phyloP scores from a whole-genome alignment of 2,329 filamentous ascomycete species.

The Colletotrichum cuscutae region DNA sequence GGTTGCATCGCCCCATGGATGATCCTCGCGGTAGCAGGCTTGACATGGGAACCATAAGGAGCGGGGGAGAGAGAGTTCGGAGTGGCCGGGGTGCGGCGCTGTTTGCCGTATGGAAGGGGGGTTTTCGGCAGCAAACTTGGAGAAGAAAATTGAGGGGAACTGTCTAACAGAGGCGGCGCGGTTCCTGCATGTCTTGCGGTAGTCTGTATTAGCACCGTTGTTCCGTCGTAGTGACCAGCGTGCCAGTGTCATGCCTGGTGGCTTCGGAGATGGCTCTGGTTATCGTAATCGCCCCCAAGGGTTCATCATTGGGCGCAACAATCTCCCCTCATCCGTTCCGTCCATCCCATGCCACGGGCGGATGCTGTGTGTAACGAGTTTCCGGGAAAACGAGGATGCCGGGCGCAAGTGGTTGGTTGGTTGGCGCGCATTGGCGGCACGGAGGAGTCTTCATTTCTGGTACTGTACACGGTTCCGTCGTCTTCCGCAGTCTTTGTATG shows the following conservation, averaged over 20 bases:
- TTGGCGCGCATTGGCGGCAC: slow-evolving; percentile 14
- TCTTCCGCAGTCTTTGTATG: slow-evolving; percentile 1
- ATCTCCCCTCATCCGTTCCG: slow-evolving; percentile 17
- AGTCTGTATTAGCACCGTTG: slow-evolving; percentile 3
- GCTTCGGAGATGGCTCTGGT: slow-evolving; percentile 25
- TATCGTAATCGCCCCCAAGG: slow-evolving; percentile 14
- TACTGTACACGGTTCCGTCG: slow-evolving; percentile 1
- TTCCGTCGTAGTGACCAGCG: background rate
- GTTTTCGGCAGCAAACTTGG: slow-evolving; percentile 13
- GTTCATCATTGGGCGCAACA: slow-evolving; percentile 3
- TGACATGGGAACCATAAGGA: slow-evolving; percentile 15
- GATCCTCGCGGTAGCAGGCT: slow-evolving; percentile 23
- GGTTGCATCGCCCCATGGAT: slow-evolving; percentile 16
- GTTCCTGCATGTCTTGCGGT: slow-evolving; percentile 28
- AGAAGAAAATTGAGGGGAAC: slow-evolving; percentile 23
- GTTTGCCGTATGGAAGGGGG: slow-evolving; percentile 12
- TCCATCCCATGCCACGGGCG: slow-evolving; percentile 12
- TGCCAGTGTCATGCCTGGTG: background rate
- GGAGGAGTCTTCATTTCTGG: background rate
- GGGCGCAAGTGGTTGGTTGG: slow-evolving; percentile 8
- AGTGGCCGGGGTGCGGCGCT: slow-evolving; percentile 24
- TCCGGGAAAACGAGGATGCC: background rate
- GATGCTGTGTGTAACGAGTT: slow-evolving; percentile 1
- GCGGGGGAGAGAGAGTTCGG: slow-evolving; percentile 26
- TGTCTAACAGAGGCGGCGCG: background rate